phyloP scores from a whole-genome alignment of 2,329 filamentous ascomycete genomes.

The Alternaria arborescens region DNA sequence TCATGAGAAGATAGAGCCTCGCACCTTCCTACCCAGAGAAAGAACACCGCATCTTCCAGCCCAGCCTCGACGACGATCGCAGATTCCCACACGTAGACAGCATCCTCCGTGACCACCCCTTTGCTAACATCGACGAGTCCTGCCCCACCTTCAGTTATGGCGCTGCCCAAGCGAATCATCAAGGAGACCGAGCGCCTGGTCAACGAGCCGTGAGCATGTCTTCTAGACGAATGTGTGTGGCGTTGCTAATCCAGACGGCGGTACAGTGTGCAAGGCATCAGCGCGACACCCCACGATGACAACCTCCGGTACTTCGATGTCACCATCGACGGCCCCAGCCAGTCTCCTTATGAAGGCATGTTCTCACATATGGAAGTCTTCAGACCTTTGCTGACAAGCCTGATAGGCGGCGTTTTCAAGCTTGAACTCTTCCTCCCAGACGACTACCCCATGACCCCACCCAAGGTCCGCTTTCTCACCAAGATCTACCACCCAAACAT shows the following conservation, averaged over 20 bases:
- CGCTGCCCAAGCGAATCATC: constrained; percentile 93
- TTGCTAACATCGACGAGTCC: constrained; percentile 1
- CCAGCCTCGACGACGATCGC: neutral
- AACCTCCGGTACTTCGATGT: constrained; percentile 99
- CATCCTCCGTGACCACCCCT: constrained; percentile 1
- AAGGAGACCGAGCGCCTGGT: constrained; percentile 98
- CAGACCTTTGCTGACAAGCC: constrained; percentile 15
- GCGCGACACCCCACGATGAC: constrained; percentile 92
- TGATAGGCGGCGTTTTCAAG: constrained; percentile 83
- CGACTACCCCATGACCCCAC: constrained; percentile 98
- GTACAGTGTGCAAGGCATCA: constrained; percentile 89
- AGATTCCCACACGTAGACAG: neutral
- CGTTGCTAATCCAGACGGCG: constrained; percentile 12
- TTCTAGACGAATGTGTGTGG: neutral
- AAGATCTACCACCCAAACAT: constrained; percentile 99
- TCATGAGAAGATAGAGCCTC: constrained; percentile 8
- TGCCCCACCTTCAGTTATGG: constrained; percentile 52
- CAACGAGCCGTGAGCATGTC: constrained; percentile 82
- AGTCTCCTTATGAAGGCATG: constrained; percentile 93
- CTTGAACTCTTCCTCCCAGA: constrained; percentile 97
- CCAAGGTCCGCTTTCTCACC: constrained; percentile 97
- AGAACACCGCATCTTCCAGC: neutral
- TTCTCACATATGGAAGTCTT: constrained; percentile 9
- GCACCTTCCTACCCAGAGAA: constrained; percentile 3
- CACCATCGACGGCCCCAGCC: constrained; percentile 88